These are phyloP conservation scores for Pneumocystis oryctolagi DNA, from an alignment of 1,139 yeast species.

Conservation along the genomic window DNA sequence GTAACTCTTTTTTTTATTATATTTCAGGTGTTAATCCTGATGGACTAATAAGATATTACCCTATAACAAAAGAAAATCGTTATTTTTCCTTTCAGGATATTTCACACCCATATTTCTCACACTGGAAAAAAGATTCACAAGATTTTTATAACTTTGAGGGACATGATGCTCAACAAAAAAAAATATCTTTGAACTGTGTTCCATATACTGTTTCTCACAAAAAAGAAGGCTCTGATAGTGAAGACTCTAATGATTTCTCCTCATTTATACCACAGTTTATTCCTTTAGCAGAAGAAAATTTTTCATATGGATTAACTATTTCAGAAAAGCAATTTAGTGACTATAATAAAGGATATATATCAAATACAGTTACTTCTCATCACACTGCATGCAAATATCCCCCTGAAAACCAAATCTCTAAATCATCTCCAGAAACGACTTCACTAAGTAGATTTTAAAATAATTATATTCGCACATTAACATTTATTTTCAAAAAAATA, in stretches of 20 bases:
- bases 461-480: not conserved
- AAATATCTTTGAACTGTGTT: not conserved
- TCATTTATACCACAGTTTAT: not conserved
- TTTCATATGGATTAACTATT: not conserved
- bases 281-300: not conserved
- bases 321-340: not conserved
- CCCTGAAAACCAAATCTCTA: not conserved
- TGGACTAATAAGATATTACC: not conserved
- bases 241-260: not conserved
- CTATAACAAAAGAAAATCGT: not conserved
- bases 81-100: not conserved
- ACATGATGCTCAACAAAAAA: not conserved
- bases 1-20: not conserved
- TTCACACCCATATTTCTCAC: not conserved
- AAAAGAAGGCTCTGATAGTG: not conserved
- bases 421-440: not conserved
- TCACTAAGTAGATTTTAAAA: not conserved
- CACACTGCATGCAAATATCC: not conserved
- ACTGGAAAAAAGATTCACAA: not conserved
- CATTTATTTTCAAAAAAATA: not conserved
- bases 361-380: not conserved
- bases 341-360: not conserved
- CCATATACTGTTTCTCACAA: not conserved
- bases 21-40: not conserved
- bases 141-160: not conserved